phyloP scores from a whole-genome alignment of 2,329 filamentous ascomycete species.

The Catunica adiposa region DNA sequence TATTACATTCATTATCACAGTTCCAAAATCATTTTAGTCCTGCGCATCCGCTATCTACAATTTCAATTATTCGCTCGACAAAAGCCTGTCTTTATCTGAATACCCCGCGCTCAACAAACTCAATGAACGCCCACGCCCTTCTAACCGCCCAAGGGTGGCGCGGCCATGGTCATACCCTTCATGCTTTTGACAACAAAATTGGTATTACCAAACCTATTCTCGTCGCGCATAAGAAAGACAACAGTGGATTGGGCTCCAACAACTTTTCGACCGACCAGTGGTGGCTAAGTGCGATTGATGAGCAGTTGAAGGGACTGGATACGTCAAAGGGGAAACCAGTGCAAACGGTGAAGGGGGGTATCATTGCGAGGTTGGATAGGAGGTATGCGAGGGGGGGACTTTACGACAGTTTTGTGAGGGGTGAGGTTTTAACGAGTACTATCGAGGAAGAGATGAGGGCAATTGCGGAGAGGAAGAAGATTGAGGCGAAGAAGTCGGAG shows the following conservation, averaged over 20 bases:
- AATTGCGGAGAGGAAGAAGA: not conserved
- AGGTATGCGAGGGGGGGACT: constrained; percentile 44
- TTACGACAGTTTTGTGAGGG: constrained; percentile 72
- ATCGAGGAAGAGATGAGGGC: constrained; percentile 21
- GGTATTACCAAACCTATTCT: constrained; percentile 74
- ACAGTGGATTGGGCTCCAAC: constrained; percentile 65
- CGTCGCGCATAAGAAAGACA: constrained; percentile 66
- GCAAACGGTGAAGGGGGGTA: constrained; percentile 37
- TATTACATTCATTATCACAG: too few relatives aligned
- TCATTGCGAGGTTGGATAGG: constrained; percentile 39
- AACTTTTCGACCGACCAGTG: constrained; percentile 64
- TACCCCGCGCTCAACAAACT: too few relatives aligned
- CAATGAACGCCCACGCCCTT: constrained; percentile 72
- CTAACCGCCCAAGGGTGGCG: constrained; percentile 80
- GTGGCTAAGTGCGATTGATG: constrained; percentile 93
- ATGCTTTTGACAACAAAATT: constrained; percentile 52
- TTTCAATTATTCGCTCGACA: not conserved
- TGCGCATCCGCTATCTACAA: not conserved
- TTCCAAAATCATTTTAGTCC: too few relatives aligned
- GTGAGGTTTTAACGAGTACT: constrained; percentile 61
- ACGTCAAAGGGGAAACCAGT: constrained; percentile 39
- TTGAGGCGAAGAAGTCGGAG: not conserved
- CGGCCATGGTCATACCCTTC: constrained; percentile 74
- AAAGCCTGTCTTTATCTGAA: not conserved
- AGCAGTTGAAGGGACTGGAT: constrained; percentile 68